Evolutionary conservation across 1,284 basidiomycete species (phyloP), one percentile per base, ranked within the genome.

Genomic region (Malassezia pachydermatis): DNA sequence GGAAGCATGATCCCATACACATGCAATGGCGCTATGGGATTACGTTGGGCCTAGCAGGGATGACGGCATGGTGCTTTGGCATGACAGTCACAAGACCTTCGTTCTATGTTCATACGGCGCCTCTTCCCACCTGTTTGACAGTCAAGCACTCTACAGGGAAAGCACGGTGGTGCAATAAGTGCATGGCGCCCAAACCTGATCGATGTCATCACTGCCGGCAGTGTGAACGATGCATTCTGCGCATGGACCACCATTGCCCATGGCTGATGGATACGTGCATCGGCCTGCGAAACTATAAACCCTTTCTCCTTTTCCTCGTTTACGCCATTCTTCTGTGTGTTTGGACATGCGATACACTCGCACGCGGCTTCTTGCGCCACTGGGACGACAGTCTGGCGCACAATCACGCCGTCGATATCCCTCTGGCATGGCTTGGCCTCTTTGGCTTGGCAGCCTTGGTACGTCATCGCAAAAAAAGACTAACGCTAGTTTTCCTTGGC

Each of bases 281-380:
- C 9, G 85, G 85, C 10, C 35, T 38, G 40, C 30, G 40, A 16
- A 95, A 94, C 72, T 83, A 90, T 58, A 84, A 83, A 1, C 81
- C 90, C 73, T 96, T 96, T 69, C 76, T 94, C 45, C 83, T 89
- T 16, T 94, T 96, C 74, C 79, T 95, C 2, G 48, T 32, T 16
- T 51, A 51, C 23, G 16, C 43, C 9, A n/a, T 22, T 5, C 14
- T 14, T 14, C 28, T 51, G 9, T 45, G 36, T n/a, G 16, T 41
- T 3, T 38, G 27, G 5, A 27, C 36, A 2, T 24, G 45, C 7
- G 35, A 39, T n/a, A 45, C 43, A 16, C 33, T 45, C 24, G 48
- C 25, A 27, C 19, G 22, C 2, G 48, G 42, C 14, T 45, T 33
- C 13, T 14, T 38, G 17, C 16, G 23, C 4, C 20, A 25, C 19